Evolutionary conservation across 2,329 filamentous ascomycete species (phyloP).

Genomic region (Monilinia polystroma): DNA sequence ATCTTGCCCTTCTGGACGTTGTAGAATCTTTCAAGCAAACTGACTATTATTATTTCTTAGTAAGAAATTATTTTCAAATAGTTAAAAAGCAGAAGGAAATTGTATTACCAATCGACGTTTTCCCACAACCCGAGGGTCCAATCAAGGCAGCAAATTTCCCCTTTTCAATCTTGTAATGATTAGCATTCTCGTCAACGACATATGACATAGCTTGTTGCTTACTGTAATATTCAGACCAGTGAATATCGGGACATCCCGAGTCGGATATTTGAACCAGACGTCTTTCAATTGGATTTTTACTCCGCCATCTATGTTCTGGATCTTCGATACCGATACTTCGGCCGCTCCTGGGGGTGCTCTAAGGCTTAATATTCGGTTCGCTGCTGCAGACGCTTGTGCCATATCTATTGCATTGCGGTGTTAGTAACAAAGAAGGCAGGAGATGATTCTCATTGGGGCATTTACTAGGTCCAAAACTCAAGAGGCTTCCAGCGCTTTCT

Average conservation of each 20-base stretch:
- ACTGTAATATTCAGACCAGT: constrained; percentile 58
- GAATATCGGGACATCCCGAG: constrained; percentile 57
- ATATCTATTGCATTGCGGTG: constrained; percentile 43
- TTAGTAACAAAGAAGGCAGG: not conserved
- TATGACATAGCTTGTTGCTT: constrained; percentile 1
- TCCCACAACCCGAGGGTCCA: constrained; percentile 56
- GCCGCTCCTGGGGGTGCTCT: constrained; percentile 26
- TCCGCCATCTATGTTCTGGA: constrained; percentile 43
- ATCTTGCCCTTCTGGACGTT: constrained; percentile 63
- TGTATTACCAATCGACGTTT: constrained; percentile 17
- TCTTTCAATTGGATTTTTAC: constrained; percentile 57
- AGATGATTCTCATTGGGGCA: not conserved
- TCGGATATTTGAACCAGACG: constrained; percentile 61
- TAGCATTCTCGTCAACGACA: not conserved
- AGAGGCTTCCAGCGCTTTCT: constrained; percentile 53
- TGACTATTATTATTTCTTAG: constrained; percentile 1
- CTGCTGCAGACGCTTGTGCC: constrained; percentile 57
- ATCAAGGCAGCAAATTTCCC: constrained; percentile 71
- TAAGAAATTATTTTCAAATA: not conserved
- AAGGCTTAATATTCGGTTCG: constrained; percentile 56
- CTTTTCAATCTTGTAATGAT: constrained; percentile 46
- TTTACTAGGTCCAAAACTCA: constrained; percentile 49
- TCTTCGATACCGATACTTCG: constrained; percentile 23
- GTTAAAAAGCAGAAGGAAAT: not conserved
- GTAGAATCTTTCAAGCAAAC: constrained; percentile 57